Evolutionary conservation across 2,329 filamentous ascomycete genomes (phyloP).

Genomic region (Penicillium sp.): DNA sequence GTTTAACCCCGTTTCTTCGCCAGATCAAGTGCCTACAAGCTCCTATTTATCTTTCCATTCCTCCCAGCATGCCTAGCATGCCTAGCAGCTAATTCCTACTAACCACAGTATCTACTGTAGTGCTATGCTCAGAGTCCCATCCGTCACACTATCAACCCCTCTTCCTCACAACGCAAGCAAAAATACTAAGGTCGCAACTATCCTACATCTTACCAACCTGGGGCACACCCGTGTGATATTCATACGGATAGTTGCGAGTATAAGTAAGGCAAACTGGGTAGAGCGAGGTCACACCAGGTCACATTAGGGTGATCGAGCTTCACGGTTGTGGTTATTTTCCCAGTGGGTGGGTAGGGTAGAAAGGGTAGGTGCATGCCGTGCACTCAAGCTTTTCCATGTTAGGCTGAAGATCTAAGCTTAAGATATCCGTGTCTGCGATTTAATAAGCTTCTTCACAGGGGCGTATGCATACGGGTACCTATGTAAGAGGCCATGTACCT

Average conservation of each 20-base stretch:
- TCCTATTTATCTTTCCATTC: conserved; percentile 4
- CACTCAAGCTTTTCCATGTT: not conserved
- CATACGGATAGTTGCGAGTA: conserved; percentile 5
- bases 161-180: not conserved
- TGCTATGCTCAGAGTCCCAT: not conserved
- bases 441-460: too few species aligned
- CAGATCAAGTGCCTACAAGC: too few species aligned
- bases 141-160: not conserved
- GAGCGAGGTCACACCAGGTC: conserved; percentile 24
- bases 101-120: too few species aligned
- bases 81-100: not conserved
- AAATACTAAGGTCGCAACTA: not conserved
- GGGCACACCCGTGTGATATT: conserved; percentile 18
- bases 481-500: too few species aligned
- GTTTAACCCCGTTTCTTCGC: not conserved
- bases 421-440: too few species aligned
- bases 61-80: too few species aligned
- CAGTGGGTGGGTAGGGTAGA: not conserved
- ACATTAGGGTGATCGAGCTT: conserved; percentile 14
- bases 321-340: not conserved
- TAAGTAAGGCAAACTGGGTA: not conserved
- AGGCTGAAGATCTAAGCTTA: not conserved
- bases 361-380: too few species aligned
- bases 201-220: not conserved
- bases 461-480: too few species aligned